A percentile compares a stretch with the other conserved stretches of the same genome.
Evolutionary conservation across 139 green algal genomes (phyloP).

Genomic region (Asterochloris erici): DNA sequence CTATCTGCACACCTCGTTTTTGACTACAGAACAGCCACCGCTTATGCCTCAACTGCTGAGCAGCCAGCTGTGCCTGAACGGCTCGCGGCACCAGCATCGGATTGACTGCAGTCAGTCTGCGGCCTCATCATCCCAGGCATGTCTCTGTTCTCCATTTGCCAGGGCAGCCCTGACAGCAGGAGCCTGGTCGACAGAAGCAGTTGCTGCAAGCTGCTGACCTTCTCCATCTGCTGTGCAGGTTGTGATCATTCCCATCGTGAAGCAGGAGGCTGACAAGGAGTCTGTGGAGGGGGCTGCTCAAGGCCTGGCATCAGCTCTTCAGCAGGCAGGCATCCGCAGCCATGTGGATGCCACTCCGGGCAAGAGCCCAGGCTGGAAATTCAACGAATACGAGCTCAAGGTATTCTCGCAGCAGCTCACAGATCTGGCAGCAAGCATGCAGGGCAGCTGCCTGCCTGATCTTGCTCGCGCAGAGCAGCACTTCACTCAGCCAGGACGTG

Average conservation of each 20-base stretch:
- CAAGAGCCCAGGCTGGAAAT: constrained; percentile 94
- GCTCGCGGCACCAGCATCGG: too few relatives aligned
- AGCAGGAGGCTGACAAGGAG: constrained; percentile 78
- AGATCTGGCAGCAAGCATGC: too few relatives aligned
- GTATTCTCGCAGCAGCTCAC: background rate
- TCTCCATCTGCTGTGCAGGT: constrained; percentile 53
- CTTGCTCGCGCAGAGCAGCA: background rate
- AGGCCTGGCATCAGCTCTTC: constrained; percentile 48
- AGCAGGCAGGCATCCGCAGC: constrained; percentile 71
- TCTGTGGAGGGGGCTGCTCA: constrained; percentile 59
- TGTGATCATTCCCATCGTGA: constrained; percentile 91
- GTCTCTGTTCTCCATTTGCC: too few relatives aligned
- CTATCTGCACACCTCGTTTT: too few relatives aligned
- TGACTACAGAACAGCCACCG: too few relatives aligned
- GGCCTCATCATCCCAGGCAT: too few relatives aligned
- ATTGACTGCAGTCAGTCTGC: too few relatives aligned
- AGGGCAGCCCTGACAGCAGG: background rate
- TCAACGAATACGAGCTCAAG: constrained; percentile 97
- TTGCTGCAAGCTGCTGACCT: background rate
- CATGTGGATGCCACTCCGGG: constrained; percentile 76
- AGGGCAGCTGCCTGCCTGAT: too few relatives aligned
- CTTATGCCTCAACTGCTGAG: too few relatives aligned
- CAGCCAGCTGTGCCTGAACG: too few relatives aligned
- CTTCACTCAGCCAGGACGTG: too few relatives aligned
- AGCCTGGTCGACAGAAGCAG: too few relatives aligned